phyloP scores from a whole-genome alignment of 495 filamentous ascomycete species.

The Neurospora sp. region DNA sequence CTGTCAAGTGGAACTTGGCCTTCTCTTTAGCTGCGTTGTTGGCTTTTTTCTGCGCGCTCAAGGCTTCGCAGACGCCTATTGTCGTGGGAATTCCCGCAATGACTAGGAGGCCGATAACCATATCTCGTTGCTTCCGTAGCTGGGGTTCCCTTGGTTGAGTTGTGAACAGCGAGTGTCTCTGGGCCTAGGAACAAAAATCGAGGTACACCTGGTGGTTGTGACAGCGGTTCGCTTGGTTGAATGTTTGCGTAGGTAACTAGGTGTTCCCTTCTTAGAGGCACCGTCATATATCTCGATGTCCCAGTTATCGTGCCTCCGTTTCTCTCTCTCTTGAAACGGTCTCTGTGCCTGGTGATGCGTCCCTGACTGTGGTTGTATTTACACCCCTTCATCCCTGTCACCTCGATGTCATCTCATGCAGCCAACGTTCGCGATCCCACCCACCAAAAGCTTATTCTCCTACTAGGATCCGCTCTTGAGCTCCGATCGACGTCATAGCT shows the following conservation, averaged over 20 bases:
- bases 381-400: conserved; percentile 1
- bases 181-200: background rate
- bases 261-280: background rate
- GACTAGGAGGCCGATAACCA: conserved; percentile 38
- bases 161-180: background rate
- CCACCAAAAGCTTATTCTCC: conserved; percentile 11
- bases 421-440: background rate
- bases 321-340: background rate
- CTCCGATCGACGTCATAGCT: conserved; percentile 14
- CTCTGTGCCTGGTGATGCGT: background rate
- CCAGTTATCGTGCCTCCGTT: background rate
- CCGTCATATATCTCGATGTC: background rate
- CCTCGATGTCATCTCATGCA: conserved; percentile 10
- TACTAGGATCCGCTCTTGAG: background rate
- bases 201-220: background rate
- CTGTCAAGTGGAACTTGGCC: conserved; percentile 38
- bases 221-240: background rate
- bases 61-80: conserved; percentile 39
- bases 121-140: background rate
- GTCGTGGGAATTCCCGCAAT: conserved; percentile 39
- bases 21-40: conserved; percentile 40
- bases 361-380: background rate
- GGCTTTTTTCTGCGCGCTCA: conserved; percentile 41
- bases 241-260: background rate
- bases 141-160: background rate